phyloP scores from a whole-genome alignment of 768 basidiomycete species.

The Termitomyces sp. region DNA sequence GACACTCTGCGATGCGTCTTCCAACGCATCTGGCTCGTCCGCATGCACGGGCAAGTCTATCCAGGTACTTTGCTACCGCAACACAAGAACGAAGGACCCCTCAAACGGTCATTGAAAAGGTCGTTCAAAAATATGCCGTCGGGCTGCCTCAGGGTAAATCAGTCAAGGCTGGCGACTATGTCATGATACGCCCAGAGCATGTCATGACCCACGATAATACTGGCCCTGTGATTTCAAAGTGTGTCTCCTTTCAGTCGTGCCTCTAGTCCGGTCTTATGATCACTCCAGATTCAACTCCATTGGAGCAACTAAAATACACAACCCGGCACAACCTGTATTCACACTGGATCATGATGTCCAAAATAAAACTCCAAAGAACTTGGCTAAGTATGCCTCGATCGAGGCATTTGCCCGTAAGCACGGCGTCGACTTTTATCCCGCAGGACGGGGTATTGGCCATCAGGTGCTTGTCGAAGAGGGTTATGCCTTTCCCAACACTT shows the following conservation, averaged over 20 bases:
- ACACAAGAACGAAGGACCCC: constrained; percentile 38
- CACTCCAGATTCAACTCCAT: constrained; percentile 85
- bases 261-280: constrained; percentile 6
- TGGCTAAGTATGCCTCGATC: constrained; percentile 89
- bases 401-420: constrained; percentile 87
- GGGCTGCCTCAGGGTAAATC: constrained; percentile 75
- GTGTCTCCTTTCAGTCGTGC: constrained; percentile 28
- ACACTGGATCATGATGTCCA: constrained; percentile 99
- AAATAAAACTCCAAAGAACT: constrained; percentile 88
- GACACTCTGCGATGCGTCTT: constrained; percentile 17
- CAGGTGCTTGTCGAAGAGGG: constrained; percentile 98
- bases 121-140: constrained; percentile 97
- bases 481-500: constrained; percentile 93
- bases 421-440: constrained; percentile 92
- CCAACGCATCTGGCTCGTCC: constrained; percentile 18
- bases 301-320: constrained; percentile 80
- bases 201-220: constrained; percentile 99
- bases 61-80: constrained; percentile 28
- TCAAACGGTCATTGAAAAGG: constrained; percentile 95
- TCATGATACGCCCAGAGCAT: constrained; percentile 98
- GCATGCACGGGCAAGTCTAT: constrained; percentile 3
- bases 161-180: constrained; percentile 96
- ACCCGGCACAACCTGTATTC: constrained; percentile 87
- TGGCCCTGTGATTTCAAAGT: constrained; percentile 97
- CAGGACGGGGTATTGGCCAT: constrained; percentile 96